These are phyloP conservation scores for Dryas drummondii DNA, from an alignment of 306 rosid genomes.

Conservation along the genomic window DNA sequence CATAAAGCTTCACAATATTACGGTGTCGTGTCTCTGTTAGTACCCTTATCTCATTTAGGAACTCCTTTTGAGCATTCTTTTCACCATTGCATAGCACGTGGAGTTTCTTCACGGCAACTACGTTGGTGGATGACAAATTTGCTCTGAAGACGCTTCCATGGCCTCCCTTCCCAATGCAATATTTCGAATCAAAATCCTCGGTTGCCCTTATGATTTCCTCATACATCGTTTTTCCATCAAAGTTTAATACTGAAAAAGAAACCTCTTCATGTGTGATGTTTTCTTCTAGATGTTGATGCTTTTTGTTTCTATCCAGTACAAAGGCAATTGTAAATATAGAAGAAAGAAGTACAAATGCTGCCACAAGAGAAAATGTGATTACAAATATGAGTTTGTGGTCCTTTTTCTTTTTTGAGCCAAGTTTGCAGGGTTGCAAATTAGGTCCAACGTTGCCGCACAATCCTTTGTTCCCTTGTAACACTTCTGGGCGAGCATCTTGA, in stretches of 20 bases:
- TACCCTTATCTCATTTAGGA: conserved; percentile 8
- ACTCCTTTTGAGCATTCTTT: not conserved
- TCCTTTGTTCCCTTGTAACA: conserved; percentile 12
- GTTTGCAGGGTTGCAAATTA: not conserved
- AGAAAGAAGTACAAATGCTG: not conserved
- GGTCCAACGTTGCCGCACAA: conserved; percentile 12
- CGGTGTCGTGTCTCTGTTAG: too few relatives aligned
- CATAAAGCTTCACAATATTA: too few relatives aligned
- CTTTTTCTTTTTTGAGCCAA: not conserved
- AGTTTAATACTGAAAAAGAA: not conserved
- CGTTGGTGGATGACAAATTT: not conserved
- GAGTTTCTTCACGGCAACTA: conserved; percentile 26
- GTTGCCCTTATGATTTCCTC: conserved; percentile 14
- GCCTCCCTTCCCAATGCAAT: conserved; percentile 22
- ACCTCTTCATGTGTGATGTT: not conserved
- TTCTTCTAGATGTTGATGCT: not conserved
- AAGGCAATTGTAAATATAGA: not conserved
- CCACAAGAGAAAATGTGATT: not conserved
- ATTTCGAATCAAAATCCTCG: not conserved
- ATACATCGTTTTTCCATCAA: conserved; percentile 8
- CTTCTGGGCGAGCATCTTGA: not conserved
- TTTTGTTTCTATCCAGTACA: not conserved
- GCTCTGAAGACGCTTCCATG: conserved; percentile 18
- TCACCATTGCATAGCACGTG: not conserved
- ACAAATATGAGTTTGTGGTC: not conserved